Evolutionary conservation across 768 basidiomycete genomes (phyloP).

Genomic region (Boletus insuetus): DNA sequence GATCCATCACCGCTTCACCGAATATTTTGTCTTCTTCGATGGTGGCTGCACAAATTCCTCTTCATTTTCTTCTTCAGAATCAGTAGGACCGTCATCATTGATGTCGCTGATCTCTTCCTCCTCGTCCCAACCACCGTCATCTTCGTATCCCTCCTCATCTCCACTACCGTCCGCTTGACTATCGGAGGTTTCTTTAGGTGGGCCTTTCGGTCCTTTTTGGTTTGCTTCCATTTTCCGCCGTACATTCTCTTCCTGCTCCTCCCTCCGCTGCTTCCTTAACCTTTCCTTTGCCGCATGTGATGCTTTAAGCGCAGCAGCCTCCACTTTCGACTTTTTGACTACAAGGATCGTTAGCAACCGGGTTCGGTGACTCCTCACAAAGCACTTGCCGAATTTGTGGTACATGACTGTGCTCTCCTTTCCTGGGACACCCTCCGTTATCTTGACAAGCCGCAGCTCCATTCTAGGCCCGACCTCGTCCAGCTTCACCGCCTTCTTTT

Average conservation of each 20-base stretch:
- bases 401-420: conserved; percentile 92
- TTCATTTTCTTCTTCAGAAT: conserved; percentile 42
- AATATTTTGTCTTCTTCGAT: conserved; percentile 53
- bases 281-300: conserved; percentile 77
- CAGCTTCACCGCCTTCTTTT: conserved; percentile 84
- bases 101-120: conserved; percentile 65
- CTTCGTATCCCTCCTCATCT: conserved; percentile 36
- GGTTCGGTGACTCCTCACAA: neutral
- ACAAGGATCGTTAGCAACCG: conserved; percentile 10
- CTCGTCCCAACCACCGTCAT: conserved; percentile 49
- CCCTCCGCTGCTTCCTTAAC: conserved; percentile 71
- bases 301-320: conserved; percentile 61
- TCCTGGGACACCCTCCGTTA: conserved; percentile 90
- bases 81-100: conserved; percentile 42
- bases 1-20: conserved; percentile 42
- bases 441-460: conserved; percentile 91
- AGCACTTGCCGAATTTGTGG: conserved; percentile 83
- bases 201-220: conserved; percentile 24
- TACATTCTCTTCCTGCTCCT: conserved; percentile 92
- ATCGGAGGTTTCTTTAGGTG: conserved; percentile 33
- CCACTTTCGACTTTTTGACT: conserved; percentile 91
- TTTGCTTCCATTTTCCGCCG: conserved; percentile 65
- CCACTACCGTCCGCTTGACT: conserved; percentile 43
- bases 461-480: conserved; percentile 95
- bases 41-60: conserved; percentile 50